Base-by-base conservation (phyloP, 495 filamentous ascomycete genomes). In the Xanthoparmelia taractica region DNA sequence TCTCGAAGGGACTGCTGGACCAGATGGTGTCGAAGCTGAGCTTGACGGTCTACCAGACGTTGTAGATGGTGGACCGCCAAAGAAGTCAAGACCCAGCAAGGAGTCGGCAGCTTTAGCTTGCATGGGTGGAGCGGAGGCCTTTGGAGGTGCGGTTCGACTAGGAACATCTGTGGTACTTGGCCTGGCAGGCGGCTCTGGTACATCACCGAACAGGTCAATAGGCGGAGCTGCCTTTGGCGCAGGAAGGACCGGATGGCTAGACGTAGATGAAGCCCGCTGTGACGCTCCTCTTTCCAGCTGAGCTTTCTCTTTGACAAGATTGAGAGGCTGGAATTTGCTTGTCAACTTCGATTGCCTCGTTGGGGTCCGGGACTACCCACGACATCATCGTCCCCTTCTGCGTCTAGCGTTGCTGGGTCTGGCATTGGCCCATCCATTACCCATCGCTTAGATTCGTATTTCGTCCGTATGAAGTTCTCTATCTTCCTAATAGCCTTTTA, bases 381-480 rank as follows among this genome's bases (percentile, higher is more conserved):
- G 61, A 96, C 81, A 74, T 96, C 91, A 62, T 92, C 89, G 68
- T 97, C 92, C 36, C 85, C 89, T 27, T 88, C 91, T 37, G 79
- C 86, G 70, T 92, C 88, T 60, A 98, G 75, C n/a, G 86, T 90
- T 0, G 88, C 79, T 31, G 95, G 95, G 69, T 97, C 90, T 12
- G 95, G 95, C 75, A 97, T 92, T 15, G 81, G 83, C 4, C 95
- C 94, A 63, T 98, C 95, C 93, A 97, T 96, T 3, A 92, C 89
- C 94, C 94, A 98, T 75, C 95, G 81, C 79, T 96, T 97, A 12
- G 91, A 87, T 69, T 98, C 94, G 73, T 98, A 98, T 75, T 98
- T 98, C 41, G 94, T 98, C 50, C 95, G 85, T 65, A 98, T 96
- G 68, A 98, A 98, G 75, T 97, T 98, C 80, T 97, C 94, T 66